A percentile compares a stretch with the other conserved stretches of the same genome.
These are phyloP conservation scores for Mallotus nudiflorus DNA, from an alignment of 345 rosid genomes.

Conservation along the genomic window DNA sequence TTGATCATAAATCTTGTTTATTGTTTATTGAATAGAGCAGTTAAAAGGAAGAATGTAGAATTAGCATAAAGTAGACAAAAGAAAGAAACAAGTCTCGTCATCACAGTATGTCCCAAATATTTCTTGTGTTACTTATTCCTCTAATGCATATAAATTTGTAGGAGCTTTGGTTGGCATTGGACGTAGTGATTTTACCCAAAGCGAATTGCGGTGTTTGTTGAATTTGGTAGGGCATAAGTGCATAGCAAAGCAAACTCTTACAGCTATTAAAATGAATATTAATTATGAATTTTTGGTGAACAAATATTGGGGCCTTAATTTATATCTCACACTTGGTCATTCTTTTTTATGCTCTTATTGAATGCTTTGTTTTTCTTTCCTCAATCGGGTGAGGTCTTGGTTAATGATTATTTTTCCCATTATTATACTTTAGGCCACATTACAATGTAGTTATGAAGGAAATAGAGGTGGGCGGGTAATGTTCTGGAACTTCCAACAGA, in stretches of 20 bases:
- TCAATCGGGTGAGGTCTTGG: constrained; percentile 7
- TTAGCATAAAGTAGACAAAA: not conserved
- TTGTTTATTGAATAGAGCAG: not conserved
- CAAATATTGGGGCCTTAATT: not conserved
- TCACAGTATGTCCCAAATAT: not conserved
- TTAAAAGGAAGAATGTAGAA: not conserved
- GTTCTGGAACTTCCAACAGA: constrained; percentile 55
- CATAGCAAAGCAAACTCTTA: not conserved
- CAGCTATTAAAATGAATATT: not conserved
- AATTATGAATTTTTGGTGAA: not conserved
- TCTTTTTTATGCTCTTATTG: not conserved
- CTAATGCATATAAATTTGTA: too few species aligned
- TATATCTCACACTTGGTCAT: not conserved
- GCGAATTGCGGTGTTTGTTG: not conserved
- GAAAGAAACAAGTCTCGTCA: not conserved
- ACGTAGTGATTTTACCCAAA: not conserved
- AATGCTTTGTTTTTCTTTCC: constrained; percentile 12
- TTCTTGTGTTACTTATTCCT: not conserved
- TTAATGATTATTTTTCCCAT: constrained; percentile 17
- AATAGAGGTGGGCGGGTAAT: constrained; percentile 66
- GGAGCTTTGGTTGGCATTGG: too few species aligned
- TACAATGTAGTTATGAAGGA: constrained; percentile 72
- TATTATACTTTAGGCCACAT: constrained; percentile 61
- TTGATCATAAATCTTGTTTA: not conserved
- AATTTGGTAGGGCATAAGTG: not conserved